phyloP scores from a whole-genome alignment of 495 filamentous ascomycete species.

The Bryoglossum gracile region DNA sequence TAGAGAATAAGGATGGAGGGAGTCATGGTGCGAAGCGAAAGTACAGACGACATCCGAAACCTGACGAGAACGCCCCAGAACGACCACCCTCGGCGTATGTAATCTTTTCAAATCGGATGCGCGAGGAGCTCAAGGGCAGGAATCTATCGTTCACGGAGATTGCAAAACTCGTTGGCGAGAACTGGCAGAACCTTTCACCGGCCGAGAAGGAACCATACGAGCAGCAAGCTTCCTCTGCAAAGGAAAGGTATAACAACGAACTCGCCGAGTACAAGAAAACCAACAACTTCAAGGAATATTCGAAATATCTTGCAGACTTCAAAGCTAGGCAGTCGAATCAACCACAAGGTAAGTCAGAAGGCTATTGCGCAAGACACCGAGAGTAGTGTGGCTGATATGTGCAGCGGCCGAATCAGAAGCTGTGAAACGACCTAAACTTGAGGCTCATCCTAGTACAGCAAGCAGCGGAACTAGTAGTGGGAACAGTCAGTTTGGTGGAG shows the following conservation, averaged over 20 bases:
- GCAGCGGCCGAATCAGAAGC: conserved; percentile 17
- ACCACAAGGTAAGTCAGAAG: conserved; percentile 28
- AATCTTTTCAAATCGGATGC: conserved; percentile 74
- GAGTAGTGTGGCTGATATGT: neutral
- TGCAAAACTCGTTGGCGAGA: conserved; percentile 71
- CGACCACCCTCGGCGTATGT: conserved; percentile 75
- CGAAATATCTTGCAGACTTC: conserved; percentile 64
- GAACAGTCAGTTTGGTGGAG: conserved; percentile 11
- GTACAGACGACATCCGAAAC: conserved; percentile 72
- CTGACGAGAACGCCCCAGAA: conserved; percentile 72
- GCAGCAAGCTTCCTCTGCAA: conserved; percentile 55
- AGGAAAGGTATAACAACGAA: conserved; percentile 62
- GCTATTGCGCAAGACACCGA: neutral
- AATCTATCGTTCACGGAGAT: conserved; percentile 75
- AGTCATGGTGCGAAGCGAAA: conserved; percentile 53
- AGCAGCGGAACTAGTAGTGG: conserved; percentile 20
- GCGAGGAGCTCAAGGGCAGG: conserved; percentile 64
- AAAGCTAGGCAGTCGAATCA: conserved; percentile 53
- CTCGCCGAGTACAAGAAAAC: conserved; percentile 70
- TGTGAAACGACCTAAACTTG: conserved; percentile 26
- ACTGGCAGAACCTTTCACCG: conserved; percentile 63
- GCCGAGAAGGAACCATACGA: conserved; percentile 64
- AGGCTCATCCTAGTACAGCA: conserved; percentile 14
- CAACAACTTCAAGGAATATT: conserved; percentile 49
- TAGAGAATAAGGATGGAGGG: conserved; percentile 30